Base-by-base conservation (phyloP, 2,329 filamentous ascomycete species). In the Rosellinia necatrix region DNA sequence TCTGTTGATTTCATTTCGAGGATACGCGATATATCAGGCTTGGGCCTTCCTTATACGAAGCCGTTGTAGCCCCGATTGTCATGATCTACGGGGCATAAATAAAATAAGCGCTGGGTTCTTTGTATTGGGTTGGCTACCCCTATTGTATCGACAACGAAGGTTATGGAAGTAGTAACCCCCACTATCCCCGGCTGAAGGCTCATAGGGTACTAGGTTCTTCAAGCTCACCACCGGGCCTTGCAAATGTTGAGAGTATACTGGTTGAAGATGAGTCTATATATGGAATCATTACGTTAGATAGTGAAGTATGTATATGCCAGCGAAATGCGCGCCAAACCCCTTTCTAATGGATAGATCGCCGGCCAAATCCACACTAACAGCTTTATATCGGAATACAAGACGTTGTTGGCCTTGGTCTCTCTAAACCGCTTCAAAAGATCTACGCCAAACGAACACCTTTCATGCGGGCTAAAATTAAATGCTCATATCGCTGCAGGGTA, bases 211-310 rank as follows among this genome's bases (percentile, higher is more conserved):
- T 17, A 22, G 17, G 1, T 38, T n/a, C n/a, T 2, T 30, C 1
- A 27, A 49, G 19, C n/a, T n/a, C n/a, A n/a, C n/a, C n/a, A n/a
- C n/a, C n/a, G n/a, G n/a, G n/a, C n/a, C n/a, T n/a, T n/a, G n/a
- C n/a, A n/a, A n/a, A 34, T 43, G 3, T 34, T n/a, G n/a, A 10
- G 15, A 34, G 22, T 24, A 42, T 40, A 7, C 58, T 19, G 46
- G 56, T 47, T 55, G 44, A 55, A 50, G 40, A 54, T 42, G 55
- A 61, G 52, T 67, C 62, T 68, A 64, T 66, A 47, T 46, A 51
- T 60, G 49, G 56, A 64, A 51, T 58, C 56, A 67, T 66, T 66
- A 68, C 42, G 44, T 62, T 66, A 65, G 60, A 42, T 67, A 66
- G 54, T 52, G 25, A 58, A 17, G 17, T 52, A 54, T 56, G 57